A percentile compares a stretch with the other conserved stretches of the same genome.
These are phyloP conservation scores for Spiromastix sp. DNA, from an alignment of 2,329 filamentous ascomycete genomes.

Conservation along the genomic window DNA sequence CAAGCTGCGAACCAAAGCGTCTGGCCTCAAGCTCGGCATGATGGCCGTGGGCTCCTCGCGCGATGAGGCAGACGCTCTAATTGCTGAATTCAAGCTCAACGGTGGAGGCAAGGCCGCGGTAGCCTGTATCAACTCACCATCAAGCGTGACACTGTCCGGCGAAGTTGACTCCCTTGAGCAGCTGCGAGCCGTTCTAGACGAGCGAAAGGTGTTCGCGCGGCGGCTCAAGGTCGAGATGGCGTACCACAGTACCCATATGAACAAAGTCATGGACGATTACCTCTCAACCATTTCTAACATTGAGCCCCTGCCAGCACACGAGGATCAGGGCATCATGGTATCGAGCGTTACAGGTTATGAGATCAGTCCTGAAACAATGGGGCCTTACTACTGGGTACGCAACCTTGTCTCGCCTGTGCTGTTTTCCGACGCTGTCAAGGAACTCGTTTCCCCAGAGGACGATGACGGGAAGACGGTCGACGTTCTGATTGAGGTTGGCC, in stretches of 20 bases:
- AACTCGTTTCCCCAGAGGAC: background rate
- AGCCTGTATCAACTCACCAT: conserved; percentile 15
- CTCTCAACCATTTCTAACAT: background rate
- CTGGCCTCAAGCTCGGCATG: conserved; percentile 2
- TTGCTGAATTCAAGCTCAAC: no score
- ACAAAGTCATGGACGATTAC: conserved; percentile 6
- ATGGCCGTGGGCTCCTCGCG: conserved; percentile 15
- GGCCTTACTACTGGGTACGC: conserved; percentile 13
- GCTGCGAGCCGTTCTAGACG: conserved; percentile 4
- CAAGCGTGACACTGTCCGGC: conserved; percentile 14
- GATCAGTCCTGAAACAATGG: background rate
- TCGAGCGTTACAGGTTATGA: conserved; percentile 13
- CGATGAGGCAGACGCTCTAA: no score
- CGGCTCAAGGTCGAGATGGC: conserved; percentile 11
- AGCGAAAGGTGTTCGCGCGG: conserved; percentile 7
- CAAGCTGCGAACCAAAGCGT: background rate
- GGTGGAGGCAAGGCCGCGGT: no score
- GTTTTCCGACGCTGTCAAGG: conserved; percentile 10
- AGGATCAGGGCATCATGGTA: conserved; percentile 7
- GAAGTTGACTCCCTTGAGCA: conserved; percentile 9
- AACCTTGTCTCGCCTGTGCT: conserved; percentile 13
- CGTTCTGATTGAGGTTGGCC: conserved; percentile 14
- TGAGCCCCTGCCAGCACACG: background rate
- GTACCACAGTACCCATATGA: conserved; percentile 16
- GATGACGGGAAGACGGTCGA: conserved; percentile 6